phyloP scores from a whole-genome alignment of 495 filamentous ascomycete species.

The Trichodelitschia bisporula region DNA sequence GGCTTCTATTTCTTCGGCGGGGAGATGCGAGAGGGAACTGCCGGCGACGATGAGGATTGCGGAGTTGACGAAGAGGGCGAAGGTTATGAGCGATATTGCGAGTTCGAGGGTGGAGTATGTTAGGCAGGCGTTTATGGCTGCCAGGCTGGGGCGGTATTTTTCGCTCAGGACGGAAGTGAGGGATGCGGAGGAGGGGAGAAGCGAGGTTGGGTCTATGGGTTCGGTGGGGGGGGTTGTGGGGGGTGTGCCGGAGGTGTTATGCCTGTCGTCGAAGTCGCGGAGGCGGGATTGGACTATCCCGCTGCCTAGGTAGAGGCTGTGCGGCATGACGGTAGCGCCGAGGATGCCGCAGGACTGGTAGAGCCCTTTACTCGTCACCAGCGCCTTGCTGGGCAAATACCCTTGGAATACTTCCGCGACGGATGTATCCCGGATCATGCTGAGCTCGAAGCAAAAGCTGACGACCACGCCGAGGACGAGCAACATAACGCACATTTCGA shows the following conservation, averaged over 20 bases:
- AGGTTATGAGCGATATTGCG: slow-evolving; percentile 57
- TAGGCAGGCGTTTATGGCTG: slow-evolving; percentile 55
- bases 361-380: slow-evolving; percentile 47
- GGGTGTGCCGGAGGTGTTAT: slow-evolving; percentile 6
- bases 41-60: slow-evolving; percentile 79
- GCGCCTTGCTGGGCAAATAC: slow-evolving; percentile 52
- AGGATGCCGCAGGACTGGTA: slow-evolving; percentile 86
- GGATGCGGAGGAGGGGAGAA: neutral
- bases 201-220: slow-evolving; percentile 3
- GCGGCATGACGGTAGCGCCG: slow-evolving; percentile 86
- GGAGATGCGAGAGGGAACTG: slow-evolving; percentile 38
- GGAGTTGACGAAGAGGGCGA: slow-evolving; percentile 79
- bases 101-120: slow-evolving; percentile 53
- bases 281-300: slow-evolving; percentile 70
- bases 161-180: slow-evolving; percentile 1
- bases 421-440: slow-evolving; percentile 41
- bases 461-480: slow-evolving; percentile 65
- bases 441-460: slow-evolving; percentile 81
- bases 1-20: slow-evolving; percentile 20
- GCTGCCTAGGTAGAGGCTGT: slow-evolving; percentile 72
- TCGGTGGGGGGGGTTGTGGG: slow-evolving; percentile 2
- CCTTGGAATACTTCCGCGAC: slow-evolving; percentile 59
- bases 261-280: slow-evolving; percentile 59
- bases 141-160: slow-evolving; percentile 50
- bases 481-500: slow-evolving; percentile 58